Conservation (phyloP, 768 basidiomycete genomes). For the Termitomyces heimii region DNA sequence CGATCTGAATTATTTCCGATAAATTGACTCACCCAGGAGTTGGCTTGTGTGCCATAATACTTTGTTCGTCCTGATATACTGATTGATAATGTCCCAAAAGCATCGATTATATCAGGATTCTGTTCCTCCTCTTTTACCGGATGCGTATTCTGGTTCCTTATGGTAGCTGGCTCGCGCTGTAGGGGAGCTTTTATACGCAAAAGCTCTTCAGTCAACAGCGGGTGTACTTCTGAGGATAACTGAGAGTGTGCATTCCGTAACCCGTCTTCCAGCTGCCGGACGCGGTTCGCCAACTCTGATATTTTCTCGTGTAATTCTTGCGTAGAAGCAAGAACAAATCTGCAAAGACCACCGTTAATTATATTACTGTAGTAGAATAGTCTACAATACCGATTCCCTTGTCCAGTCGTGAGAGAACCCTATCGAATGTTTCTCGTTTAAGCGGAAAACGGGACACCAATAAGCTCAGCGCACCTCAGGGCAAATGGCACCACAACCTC, state of each 20-base stretch:
- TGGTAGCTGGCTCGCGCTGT: conserved; percentile 52
- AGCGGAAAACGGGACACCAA: neutral
- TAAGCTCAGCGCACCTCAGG: conserved; percentile 49
- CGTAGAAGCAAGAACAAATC: conserved; percentile 76
- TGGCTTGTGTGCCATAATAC: conserved; percentile 72
- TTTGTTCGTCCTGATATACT: conserved; percentile 67
- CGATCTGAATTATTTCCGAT: conserved; percentile 3
- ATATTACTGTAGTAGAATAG: neutral
- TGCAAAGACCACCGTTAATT: conserved; percentile 19
- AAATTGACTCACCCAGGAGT: conserved; percentile 56
- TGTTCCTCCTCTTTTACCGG: conserved; percentile 56
- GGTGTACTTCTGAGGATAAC: conserved; percentile 55
- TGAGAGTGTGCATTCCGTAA: conserved; percentile 55
- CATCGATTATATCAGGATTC: conserved; percentile 67
- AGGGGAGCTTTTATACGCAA: conserved; percentile 72
- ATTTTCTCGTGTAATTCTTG: conserved; percentile 84
- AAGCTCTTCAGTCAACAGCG: conserved; percentile 66
- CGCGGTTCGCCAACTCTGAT: conserved; percentile 61
- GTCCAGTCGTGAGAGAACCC: conserved; percentile 78
- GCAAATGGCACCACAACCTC: conserved; percentile 77
- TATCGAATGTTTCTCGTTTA: conserved; percentile 10
- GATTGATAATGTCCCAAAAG: conserved; percentile 76
- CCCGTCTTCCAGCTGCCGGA: conserved; percentile 72
- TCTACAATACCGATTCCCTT: conserved; percentile 63
- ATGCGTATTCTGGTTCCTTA: conserved; percentile 29